Conservation (phyloP, 2,329 filamentous ascomycete species). For the Plenodomus tracheiphilus region DNA sequence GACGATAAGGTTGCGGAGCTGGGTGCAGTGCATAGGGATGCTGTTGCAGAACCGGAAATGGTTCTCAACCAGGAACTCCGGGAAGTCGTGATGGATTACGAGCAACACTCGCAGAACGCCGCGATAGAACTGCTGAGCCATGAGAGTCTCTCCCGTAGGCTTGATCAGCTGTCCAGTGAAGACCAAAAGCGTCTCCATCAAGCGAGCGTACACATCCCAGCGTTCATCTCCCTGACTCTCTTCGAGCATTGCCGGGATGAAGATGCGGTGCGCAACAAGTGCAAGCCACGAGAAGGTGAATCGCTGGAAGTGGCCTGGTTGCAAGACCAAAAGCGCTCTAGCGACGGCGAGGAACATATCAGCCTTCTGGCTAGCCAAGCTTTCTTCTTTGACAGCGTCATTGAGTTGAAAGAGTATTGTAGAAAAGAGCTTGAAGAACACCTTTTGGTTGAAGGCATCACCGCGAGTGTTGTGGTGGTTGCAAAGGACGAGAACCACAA, state of each 20-base stretch:
- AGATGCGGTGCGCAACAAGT: constrained; percentile 80
- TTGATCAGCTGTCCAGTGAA: constrained; percentile 83
- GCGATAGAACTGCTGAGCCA: constrained; percentile 82
- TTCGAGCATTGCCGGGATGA: constrained; percentile 77
- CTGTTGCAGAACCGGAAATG: constrained; percentile 79
- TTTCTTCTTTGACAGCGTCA: constrained; percentile 56
- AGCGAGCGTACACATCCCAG: constrained; percentile 74
- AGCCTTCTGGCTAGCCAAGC: constrained; percentile 58
- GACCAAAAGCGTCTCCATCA: constrained; percentile 71
- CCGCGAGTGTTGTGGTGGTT: constrained; percentile 81
- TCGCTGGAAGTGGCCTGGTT: constrained; percentile 75
- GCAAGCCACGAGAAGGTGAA: constrained; percentile 86
- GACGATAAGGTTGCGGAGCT: constrained; percentile 86
- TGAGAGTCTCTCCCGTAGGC: constrained; percentile 66
- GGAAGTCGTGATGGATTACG: constrained; percentile 89
- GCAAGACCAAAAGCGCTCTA: constrained; percentile 70
- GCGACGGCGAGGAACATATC: constrained; percentile 74
- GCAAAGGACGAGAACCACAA: constrained; percentile 81
- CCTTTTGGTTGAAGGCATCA: constrained; percentile 81
- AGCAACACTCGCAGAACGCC: constrained; percentile 81
- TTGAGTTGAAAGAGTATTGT: constrained; percentile 77
- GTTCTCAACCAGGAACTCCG: constrained; percentile 88
- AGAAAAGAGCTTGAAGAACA: constrained; percentile 90
- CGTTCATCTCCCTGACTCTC: constrained; percentile 61
- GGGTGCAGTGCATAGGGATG: constrained; percentile 81